phyloP scores from a whole-genome alignment of 306 rosid genomes.

The Erythrophleum fordii region DNA sequence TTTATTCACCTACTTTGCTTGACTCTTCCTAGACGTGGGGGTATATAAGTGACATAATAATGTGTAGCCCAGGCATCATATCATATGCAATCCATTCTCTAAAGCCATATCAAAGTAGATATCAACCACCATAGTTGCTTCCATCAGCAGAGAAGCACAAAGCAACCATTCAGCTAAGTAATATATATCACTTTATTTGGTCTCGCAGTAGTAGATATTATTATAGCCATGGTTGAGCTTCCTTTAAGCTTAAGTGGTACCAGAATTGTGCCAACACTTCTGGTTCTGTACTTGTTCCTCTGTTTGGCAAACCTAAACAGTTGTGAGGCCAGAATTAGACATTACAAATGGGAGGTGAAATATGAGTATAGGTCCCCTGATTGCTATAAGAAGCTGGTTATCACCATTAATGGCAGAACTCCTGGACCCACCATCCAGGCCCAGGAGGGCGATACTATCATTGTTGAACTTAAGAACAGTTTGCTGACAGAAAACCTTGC shows the following conservation, averaged over 20 bases:
- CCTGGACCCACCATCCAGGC: conserved; percentile 92
- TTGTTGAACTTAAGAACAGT: conserved; percentile 72
- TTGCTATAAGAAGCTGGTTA: conserved; percentile 71
- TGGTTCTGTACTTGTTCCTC: conserved; percentile 40
- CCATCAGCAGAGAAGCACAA: too few species aligned
- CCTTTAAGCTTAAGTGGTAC: conserved; percentile 5
- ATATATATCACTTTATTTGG: background rate
- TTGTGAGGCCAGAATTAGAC: conserved; percentile 61
- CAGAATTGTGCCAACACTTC: conserved; percentile 15
- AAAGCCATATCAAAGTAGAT: too few species aligned
- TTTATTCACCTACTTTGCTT: background rate
- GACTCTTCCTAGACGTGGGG: background rate
- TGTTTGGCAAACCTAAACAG: conserved; percentile 25
- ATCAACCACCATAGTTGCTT: too few species aligned
- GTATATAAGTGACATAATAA: background rate
- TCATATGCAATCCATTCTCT: too few species aligned
- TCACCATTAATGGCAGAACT: conserved; percentile 70
- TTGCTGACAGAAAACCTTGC: conserved; percentile 76
- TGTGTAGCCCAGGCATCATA: background rate
- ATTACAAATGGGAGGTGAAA: conserved; percentile 73
- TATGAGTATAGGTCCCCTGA: conserved; percentile 80
- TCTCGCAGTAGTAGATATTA: background rate
- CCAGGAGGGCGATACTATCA: conserved; percentile 71
- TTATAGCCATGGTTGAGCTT: conserved; percentile 31
- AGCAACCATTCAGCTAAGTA: background rate